phyloP scores from a whole-genome alignment of 352 stramenopile species.

The Plasmopara viticola region DNA sequence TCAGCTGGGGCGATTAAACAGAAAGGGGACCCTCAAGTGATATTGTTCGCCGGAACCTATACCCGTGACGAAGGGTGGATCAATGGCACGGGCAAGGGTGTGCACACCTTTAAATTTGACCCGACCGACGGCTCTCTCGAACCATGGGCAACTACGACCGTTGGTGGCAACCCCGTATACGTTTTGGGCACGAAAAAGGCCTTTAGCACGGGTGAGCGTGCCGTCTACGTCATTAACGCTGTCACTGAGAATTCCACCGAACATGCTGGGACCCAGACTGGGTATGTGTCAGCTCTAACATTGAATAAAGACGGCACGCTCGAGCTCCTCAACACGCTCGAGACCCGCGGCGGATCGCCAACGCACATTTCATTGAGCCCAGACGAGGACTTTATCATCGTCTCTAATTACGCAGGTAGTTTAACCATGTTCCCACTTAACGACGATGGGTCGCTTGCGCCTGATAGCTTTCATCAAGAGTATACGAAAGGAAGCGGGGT shows the following conservation, averaged over 20 bases:
- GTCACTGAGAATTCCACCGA: slow-evolving; percentile 27
- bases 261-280: slow-evolving; percentile 24
- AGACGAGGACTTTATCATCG: slow-evolving; percentile 41
- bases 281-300: slow-evolving; percentile 40
- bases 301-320: slow-evolving; percentile 28
- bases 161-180: slow-evolving; percentile 75
- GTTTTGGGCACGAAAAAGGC: slow-evolving; percentile 30
- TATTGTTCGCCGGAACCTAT: slow-evolving; percentile 55
- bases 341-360: slow-evolving; percentile 38
- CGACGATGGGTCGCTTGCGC: slow-evolving; percentile 32
- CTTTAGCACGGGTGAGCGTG: slow-evolving; percentile 21
- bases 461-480: slow-evolving; percentile 29
- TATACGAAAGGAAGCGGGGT: slow-evolving; percentile 39
- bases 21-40: slow-evolving; percentile 12
- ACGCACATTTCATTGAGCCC: slow-evolving; percentile 41
- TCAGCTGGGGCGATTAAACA: slow-evolving; percentile 15
- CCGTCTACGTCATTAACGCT: slow-evolving; percentile 58
- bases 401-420: slow-evolving; percentile 58
- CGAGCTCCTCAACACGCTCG: slow-evolving; percentile 37
- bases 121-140: slow-evolving; percentile 35
- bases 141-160: slow-evolving; percentile 26
- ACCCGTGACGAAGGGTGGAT: slow-evolving; percentile 64
- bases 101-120: slow-evolving; percentile 54
- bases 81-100: slow-evolving; percentile 55
- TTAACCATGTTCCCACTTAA: slow-evolving; percentile 49